These are phyloP conservation scores for Trichoderma sp. DNA, from an alignment of 2,329 filamentous ascomycete species.

Conservation along the genomic window DNA sequence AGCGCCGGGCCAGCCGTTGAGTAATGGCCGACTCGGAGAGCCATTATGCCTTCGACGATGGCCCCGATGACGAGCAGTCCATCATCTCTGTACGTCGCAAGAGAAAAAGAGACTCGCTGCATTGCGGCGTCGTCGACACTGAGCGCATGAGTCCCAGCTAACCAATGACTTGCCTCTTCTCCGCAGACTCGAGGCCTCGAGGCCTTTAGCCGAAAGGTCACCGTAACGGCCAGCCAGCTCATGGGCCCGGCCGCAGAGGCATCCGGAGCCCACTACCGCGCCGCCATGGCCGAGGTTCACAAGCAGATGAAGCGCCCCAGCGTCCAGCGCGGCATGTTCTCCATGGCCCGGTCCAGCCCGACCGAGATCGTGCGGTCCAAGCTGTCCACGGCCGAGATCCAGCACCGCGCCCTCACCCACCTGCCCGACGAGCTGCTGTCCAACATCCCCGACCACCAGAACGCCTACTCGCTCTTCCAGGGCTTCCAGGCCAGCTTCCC, in stretches of 20 bases:
- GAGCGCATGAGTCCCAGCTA: conserved; percentile 17
- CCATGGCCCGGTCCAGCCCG: conserved; percentile 87
- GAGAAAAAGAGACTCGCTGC: not conserved
- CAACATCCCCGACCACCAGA: conserved; percentile 85
- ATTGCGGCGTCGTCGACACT: conserved; percentile 32
- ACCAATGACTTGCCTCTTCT: not conserved
- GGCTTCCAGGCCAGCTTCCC: conserved; percentile 92
- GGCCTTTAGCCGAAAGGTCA: conserved; percentile 92
- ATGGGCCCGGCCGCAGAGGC: conserved; percentile 66
- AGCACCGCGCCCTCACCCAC: conserved; percentile 86
- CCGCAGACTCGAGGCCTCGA: conserved; percentile 83
- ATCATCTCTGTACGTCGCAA: conserved; percentile 45
- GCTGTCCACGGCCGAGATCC: conserved; percentile 88
- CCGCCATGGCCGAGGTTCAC: conserved; percentile 85
- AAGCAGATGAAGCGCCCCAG: conserved; percentile 82
- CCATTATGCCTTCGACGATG: conserved; percentile 52
- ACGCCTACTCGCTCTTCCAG: conserved; percentile 90
- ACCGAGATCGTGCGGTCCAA: conserved; percentile 90
- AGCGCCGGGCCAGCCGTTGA: conserved; percentile 26
- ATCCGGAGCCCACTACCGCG: conserved; percentile 72
- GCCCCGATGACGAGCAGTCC: conserved; percentile 52
- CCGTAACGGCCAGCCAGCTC: conserved; percentile 86
- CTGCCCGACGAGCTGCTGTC: conserved; percentile 86
- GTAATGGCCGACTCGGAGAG: conserved; percentile 49
- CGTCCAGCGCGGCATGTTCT: conserved; percentile 87